Evolutionary conservation across 257 asterid species (phyloP).

Genomic region (Penstemon barbatus): DNA sequence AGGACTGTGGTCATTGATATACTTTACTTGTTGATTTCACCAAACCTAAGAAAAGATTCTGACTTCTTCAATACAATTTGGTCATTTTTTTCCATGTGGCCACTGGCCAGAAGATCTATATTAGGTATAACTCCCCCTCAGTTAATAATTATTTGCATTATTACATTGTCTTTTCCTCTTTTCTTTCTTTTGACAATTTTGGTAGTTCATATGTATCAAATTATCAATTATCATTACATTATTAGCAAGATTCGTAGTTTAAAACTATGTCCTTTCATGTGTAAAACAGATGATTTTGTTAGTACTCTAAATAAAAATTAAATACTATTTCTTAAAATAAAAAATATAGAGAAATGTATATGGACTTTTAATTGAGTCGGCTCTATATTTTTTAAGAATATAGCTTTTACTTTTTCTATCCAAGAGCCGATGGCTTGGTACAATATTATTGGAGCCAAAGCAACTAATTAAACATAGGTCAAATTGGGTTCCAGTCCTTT

Average conservation of each 20-base stretch:
- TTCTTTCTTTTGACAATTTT: slow-evolving; percentile 5
- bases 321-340: too few species aligned
- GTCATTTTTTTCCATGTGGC: slow-evolving; percentile 37
- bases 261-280: not conserved
- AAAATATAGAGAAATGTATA: too few species aligned
- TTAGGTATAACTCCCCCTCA: slow-evolving; percentile 13
- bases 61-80: slow-evolving; percentile 34
- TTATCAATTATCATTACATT: not conserved
- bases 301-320: not conserved
- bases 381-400: too few species aligned
- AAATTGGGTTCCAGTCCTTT: too few species aligned
- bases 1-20: not conserved
- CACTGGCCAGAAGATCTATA: slow-evolving; percentile 14
- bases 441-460: too few species aligned
- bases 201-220: slow-evolving; percentile 7
- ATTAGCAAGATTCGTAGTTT: slow-evolving; percentile 10
- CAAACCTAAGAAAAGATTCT: slow-evolving; percentile 36
- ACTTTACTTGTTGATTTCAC: slow-evolving; percentile 33
- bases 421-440: too few species aligned
- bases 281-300: not conserved
- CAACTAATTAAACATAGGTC: too few species aligned
- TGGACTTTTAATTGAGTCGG: too few species aligned
- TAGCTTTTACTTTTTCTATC: too few species aligned
- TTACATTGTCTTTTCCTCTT: not conserved
- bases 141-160: slow-evolving; percentile 22